Evolutionary conservation across 129 eudicot species (phyloP).

Genomic region (Flaveria ramosissima): DNA sequence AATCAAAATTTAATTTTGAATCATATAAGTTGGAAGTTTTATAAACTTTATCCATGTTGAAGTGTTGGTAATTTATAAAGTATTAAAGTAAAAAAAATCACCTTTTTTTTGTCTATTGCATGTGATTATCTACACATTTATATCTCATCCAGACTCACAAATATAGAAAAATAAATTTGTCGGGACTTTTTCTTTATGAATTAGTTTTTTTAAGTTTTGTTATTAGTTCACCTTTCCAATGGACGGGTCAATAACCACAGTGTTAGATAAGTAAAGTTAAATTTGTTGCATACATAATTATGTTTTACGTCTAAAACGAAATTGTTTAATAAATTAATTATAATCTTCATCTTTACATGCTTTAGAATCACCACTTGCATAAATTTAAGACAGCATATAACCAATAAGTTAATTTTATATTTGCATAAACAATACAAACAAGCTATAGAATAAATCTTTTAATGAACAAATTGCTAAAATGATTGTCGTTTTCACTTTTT

Average conservation of each 20-base stretch:
- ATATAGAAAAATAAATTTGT: background rate
- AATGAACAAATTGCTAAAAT: too few species aligned
- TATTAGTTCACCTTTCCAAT: background rate
- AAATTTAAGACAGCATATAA: too few species aligned
- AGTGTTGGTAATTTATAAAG: background rate
- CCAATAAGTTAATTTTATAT: too few species aligned
- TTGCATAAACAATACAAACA: too few species aligned
- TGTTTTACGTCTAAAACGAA: background rate
- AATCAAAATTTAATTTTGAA: background rate
- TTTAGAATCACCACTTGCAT: too few species aligned
- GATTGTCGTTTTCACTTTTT: background rate
- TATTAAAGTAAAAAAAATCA: background rate
- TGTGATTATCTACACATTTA: background rate
- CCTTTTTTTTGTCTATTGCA: too few species aligned
- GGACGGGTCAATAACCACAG: background rate
- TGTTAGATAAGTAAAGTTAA: too few species aligned
- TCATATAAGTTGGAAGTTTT: background rate
- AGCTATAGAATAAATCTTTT: too few species aligned
- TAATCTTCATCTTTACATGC: background rate
- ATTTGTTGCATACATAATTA: background rate
- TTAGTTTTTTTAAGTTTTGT: background rate
- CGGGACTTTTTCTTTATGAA: background rate
- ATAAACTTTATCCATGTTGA: background rate
- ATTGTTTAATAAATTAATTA: background rate
- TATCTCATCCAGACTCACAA: background rate